Base-by-base conservation (phyloP, 2,329 filamentous ascomycete genomes). In the Aspergillus sp. region DNA sequence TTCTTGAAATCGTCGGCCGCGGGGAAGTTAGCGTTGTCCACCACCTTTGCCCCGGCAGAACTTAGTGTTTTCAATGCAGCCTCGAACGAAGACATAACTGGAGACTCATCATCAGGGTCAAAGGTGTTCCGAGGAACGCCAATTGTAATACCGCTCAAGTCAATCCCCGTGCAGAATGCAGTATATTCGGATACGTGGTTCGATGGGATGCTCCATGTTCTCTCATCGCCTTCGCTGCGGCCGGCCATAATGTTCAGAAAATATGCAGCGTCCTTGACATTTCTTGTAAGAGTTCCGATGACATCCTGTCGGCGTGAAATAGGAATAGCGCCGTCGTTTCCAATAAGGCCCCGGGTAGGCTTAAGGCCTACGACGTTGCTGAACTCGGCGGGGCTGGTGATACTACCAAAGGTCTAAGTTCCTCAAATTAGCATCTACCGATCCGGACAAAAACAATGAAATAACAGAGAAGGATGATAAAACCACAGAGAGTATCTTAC, bases 351-450 rank as follows among this genome's bases (percentile, higher is more conserved):
- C 5, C 91, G 86, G 1, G 88, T 91, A 1, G 89, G 88, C 73
- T 91, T 92, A 70, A 92, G 83, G 3, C 89, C 89, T 2, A 91
- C 87, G 2, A 92, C 69, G 2, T 80, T 82, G 67, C 89, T 90
- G 4, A 87, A 78, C 69, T 88, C 83, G 1, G 89, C 88, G 0
- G 89, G 89, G 68, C 85, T 87, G 67, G 91, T 90, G 15, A 92
- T 81, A n/a, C 30, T 17, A 1, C 37, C 77, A 57, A 52, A 24
- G 61, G 37, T n/a, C 4, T 44, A 19, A 61, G 46, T 63, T 46
- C 37, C 9, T 15, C 3, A 40, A 19, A 7, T 40, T 3, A 34
- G n/a, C 17, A 7, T 4, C 9, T 3, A 33, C 12, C 17, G 13
- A n/a, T n/a, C n/a, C n/a, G n/a, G n/a, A n/a, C n/a, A n/a, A n/a